A percentile compares a stretch with the other conserved stretches of the same genome.
Conservation (phyloP, 148 eudicot species). For the Talinum fruticosum region DNA sequence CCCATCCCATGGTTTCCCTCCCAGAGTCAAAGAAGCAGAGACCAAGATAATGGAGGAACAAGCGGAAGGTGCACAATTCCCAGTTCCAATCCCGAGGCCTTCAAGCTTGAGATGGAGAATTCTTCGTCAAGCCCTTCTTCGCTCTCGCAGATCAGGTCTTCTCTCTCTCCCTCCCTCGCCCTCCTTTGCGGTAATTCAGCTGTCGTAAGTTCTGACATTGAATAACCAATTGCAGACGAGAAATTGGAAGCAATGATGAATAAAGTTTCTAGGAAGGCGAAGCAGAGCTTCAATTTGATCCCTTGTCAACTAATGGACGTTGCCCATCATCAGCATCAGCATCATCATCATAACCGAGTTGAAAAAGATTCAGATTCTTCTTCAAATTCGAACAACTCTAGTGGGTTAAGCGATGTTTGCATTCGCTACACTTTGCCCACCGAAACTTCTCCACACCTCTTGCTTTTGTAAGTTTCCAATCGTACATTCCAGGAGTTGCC, state of each 20-base stretch:
- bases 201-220: neutral
- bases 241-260: constrained; percentile 35
- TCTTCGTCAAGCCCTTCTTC: constrained; percentile 62
- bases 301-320: constrained; percentile 37
- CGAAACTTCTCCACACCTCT: constrained; percentile 29
- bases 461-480: constrained; percentile 44
- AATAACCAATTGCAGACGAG: constrained; percentile 32
- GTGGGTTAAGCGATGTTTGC: constrained; percentile 36
- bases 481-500: neutral
- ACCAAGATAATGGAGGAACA: constrained; percentile 1
- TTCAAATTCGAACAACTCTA: constrained; percentile 13
- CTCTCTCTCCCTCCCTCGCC: constrained; percentile 12
- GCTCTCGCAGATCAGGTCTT: constrained; percentile 22
- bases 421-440: constrained; percentile 35
- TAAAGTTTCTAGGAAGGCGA: constrained; percentile 56
- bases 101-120: constrained; percentile 68
- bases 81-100: constrained; percentile 11
- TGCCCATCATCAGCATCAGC: neutral
- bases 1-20: neutral
- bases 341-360: neutral
- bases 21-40: neutral
- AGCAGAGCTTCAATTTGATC: constrained; percentile 61
- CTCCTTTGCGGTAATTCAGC: neutral
- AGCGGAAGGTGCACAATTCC: neutral
- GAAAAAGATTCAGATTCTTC: constrained; percentile 18